Evolutionary conservation across 306 rosid genomes (phyloP).

Genomic region (Heteromeles arbutifolia): DNA sequence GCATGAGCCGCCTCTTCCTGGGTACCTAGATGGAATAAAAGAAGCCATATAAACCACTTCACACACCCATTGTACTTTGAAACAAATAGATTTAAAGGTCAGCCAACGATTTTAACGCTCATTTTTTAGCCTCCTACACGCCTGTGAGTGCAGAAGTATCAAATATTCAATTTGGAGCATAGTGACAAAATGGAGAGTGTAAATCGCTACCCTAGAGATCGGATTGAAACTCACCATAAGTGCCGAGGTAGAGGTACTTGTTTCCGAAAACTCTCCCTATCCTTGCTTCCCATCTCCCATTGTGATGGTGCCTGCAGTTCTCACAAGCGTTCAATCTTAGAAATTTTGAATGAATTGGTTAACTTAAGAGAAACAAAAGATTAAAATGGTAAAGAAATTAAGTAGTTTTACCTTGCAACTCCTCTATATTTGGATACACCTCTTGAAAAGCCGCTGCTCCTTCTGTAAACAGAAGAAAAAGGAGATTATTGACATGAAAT

Average conservation of each 20-base stretch:
- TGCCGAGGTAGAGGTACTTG: constrained; percentile 46
- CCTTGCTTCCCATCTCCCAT: constrained; percentile 57
- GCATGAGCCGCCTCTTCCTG: constrained; percentile 52
- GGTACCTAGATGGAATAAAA: constrained; percentile 23
- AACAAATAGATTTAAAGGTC: not conserved
- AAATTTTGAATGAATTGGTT: not conserved
- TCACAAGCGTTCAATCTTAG: constrained; percentile 15
- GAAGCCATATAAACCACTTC: not conserved
- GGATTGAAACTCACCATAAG: constrained; percentile 26
- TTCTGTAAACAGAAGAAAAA: constrained; percentile 15
- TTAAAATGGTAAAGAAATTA: not conserved
- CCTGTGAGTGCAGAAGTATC: not conserved
- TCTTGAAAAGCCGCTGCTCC: constrained; percentile 45
- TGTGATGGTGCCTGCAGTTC: constrained; percentile 38
- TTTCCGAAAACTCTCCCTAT: constrained; percentile 45
- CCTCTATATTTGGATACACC: constrained; percentile 50
- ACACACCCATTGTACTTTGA: not conserved
- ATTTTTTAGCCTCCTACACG: not conserved
- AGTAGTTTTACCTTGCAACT: constrained; percentile 28
- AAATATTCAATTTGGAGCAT: not conserved
- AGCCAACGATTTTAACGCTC: not conserved
- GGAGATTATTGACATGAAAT: not conserved
- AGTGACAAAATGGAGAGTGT: not conserved
- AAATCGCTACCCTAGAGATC: not conserved
- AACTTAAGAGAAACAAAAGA: not conserved